A percentile compares a stretch with the other conserved stretches of the same genome.
Evolutionary conservation across 192 early-diverging fungal species (phyloP).

Genomic region (Obelidium mucronatum): DNA sequence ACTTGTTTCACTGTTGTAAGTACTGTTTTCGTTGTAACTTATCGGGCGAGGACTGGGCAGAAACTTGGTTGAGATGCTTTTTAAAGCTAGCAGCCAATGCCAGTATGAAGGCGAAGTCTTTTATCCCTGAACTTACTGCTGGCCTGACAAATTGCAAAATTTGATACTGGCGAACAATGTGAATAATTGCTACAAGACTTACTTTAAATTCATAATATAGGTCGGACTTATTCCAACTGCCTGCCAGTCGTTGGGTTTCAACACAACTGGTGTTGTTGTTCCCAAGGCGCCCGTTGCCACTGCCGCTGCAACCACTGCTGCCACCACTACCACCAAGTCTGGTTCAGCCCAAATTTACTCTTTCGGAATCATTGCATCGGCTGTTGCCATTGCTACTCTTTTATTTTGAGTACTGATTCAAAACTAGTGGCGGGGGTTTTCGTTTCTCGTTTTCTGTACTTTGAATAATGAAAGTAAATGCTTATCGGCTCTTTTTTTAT

Average conservation of each 20-base stretch:
- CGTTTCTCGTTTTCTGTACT: too few species aligned
- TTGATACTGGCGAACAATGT: background rate
- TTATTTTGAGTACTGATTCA: background rate
- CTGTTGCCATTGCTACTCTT: background rate
- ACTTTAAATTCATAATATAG: too few species aligned
- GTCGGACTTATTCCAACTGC: background rate
- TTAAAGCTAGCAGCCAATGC: background rate
- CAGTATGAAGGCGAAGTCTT: background rate
- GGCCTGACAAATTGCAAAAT: background rate
- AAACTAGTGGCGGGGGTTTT: too few species aligned
- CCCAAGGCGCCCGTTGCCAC: background rate
- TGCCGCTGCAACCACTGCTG: constrained; percentile 3
- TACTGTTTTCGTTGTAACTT: background rate
- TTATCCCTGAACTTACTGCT: background rate
- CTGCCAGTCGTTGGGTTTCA: constrained; percentile 2
- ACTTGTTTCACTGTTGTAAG: background rate
- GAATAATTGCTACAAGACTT: too few species aligned
- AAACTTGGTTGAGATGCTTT: background rate
- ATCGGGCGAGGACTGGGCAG: background rate
- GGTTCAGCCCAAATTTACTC: background rate
- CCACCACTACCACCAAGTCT: background rate
- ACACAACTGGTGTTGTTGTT: background rate
- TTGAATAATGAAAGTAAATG: too few species aligned
- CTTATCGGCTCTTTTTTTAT: too few species aligned
- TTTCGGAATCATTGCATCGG: background rate